Evolutionary conservation across 2,329 filamentous ascomycete species (phyloP).

Genomic region (Grosmannia clavigera): DNA sequence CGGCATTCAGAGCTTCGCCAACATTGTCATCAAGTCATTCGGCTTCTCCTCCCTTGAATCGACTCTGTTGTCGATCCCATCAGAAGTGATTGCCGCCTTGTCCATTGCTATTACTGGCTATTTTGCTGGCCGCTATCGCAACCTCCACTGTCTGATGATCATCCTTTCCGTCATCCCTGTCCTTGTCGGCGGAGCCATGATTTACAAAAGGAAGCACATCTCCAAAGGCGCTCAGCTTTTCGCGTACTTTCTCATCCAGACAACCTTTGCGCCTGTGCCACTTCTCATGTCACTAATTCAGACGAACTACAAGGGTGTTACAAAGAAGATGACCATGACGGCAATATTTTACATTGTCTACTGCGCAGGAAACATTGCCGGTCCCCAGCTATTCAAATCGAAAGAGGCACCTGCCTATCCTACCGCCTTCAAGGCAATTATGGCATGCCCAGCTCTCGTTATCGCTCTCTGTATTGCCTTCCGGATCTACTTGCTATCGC

Average conservation of each 20-base stretch:
- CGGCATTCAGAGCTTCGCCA: constrained; percentile 46
- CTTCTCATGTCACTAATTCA: constrained; percentile 37
- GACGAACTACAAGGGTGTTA: constrained; percentile 42
- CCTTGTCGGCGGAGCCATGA: constrained; percentile 12
- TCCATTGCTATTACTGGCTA: constrained; percentile 37
- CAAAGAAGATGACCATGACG: constrained; percentile 49
- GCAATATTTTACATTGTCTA: constrained; percentile 43
- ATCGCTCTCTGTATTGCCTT: constrained; percentile 30
- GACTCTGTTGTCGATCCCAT: constrained; percentile 47
- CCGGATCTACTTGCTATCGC: constrained; percentile 32
- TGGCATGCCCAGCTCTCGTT: constrained; percentile 41
- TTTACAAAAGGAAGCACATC: too few species aligned
- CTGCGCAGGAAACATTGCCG: constrained; percentile 42
- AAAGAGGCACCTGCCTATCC: constrained; percentile 36
- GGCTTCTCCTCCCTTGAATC: constrained; percentile 42
- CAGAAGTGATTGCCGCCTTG: constrained; percentile 37
- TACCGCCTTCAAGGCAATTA: constrained; percentile 42
- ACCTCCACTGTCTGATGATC: constrained; percentile 39
- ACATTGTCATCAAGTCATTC: constrained; percentile 43
- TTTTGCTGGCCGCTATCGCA: constrained; percentile 38
- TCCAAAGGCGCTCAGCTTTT: constrained; percentile 35
- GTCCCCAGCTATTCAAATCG: constrained; percentile 41
- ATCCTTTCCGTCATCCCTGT: constrained; percentile 25
- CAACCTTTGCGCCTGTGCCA: constrained; percentile 40
- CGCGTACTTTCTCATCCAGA: constrained; percentile 44